A percentile compares a stretch with the other conserved stretches of the same genome.
Conservation (phyloP, 2,329 filamentous ascomycete species). For the Pseudophaeomoniella oleicola region DNA sequence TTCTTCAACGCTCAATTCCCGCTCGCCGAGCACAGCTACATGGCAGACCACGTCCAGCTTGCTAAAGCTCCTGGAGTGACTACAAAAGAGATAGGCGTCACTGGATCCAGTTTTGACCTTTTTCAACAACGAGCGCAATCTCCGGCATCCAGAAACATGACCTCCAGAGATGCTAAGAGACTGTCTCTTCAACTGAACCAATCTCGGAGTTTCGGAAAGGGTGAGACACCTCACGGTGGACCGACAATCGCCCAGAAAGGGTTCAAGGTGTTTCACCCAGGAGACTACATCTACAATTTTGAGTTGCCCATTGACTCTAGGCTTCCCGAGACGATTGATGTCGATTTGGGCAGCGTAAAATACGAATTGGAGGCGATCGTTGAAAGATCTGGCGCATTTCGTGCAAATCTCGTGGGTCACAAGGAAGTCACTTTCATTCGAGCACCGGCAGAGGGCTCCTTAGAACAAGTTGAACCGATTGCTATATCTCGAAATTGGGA, state of each 20-base stretch:
- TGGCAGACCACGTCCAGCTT: constrained; percentile 48
- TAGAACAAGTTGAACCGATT: constrained; percentile 86
- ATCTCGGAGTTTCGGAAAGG: constrained; percentile 72
- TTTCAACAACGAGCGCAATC: constrained; percentile 29
- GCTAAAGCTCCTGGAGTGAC: constrained; percentile 24
- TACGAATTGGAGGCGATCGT: constrained; percentile 79
- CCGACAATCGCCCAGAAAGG: constrained; percentile 57
- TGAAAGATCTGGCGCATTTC: constrained; percentile 78
- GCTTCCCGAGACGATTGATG: constrained; percentile 68
- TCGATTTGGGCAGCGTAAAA: constrained; percentile 72
- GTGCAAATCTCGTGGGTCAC: constrained; percentile 67
- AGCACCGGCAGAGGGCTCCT: constrained; percentile 70
- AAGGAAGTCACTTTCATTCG: constrained; percentile 76
- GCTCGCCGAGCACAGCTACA: constrained; percentile 44
- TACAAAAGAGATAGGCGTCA: constrained; percentile 15
- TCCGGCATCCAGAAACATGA: constrained; percentile 26
- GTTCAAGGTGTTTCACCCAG: constrained; percentile 72
- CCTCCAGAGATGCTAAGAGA: constrained; percentile 42
- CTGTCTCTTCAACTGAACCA: constrained; percentile 69
- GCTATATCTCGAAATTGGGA: constrained; percentile 91
- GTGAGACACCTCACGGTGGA: constrained; percentile 44
- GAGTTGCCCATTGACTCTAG: constrained; percentile 70
- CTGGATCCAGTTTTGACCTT: constrained; percentile 25
- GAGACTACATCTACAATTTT: constrained; percentile 61
- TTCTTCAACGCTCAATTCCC: constrained; percentile 69